Base-by-base conservation (phyloP, 495 filamentous ascomycete species). In the Trichoderma virens region DNA sequence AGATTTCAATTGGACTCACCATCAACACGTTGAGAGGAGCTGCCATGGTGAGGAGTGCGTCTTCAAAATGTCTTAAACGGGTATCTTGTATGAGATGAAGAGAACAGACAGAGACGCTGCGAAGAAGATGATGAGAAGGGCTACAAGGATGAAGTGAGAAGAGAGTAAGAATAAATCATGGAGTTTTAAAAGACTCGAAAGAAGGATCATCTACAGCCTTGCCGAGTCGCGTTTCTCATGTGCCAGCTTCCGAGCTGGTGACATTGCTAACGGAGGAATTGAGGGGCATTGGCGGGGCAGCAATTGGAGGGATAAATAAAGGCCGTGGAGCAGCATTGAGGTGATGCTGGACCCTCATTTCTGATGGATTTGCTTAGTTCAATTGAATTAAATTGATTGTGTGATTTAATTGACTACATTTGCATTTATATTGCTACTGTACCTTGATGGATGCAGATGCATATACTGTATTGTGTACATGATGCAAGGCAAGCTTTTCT, bases 1-100 rank as follows among this genome's bases (percentile, higher is more conserved):
- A 16, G 14, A 2, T 41, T 1, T 41, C 14, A 16, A 11, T 11
- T 14, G 39, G 63, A 68, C 79, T 69, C 75, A 90, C 90, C 92
- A 96, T 97, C 74, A 93, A 83, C 65, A 97, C 90, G 74, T 88
- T 90, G 47, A 92, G 84, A 71, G 90, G 89, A 65, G 85, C 25
- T 23, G 51, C 82, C 88, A 90, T 91, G 59, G 67, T 84, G 72
- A 63, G 61, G 25, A 3, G 39, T 34, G 20, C 25, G 18, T 45
- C n/a, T n/a, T n/a, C n/a, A n/a, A n/a, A n/a, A n/a, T n/a, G n/a
- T n/a, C n/a, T n/a, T n/a, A n/a, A 65, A 31, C 8, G 45, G 43
- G 14, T 23, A 47, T 51, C 20, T 35, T 20, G 38, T 35, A 34
- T 62, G 14, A 23, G 41, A 34, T 14, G 61, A 64, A n/a, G n/a